Evolutionary conservation across 768 basidiomycete species (phyloP), one percentile per base, ranked within the genome.

Genomic region (Xanthoconium purpureum): DNA sequence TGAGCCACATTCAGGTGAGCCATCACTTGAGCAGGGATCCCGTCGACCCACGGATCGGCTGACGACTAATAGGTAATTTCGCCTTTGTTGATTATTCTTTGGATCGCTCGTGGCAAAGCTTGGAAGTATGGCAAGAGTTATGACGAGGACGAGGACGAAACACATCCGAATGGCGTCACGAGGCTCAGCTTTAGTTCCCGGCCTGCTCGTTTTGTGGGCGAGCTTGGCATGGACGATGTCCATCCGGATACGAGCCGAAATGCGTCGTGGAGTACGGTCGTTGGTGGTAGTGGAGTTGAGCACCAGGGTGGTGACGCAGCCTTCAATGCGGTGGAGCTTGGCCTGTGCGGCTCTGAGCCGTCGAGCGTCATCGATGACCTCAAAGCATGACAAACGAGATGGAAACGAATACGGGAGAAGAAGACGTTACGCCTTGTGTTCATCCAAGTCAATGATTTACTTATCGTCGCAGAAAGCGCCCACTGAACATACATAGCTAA

Each of bases 51-150:
- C 33, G 17, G 35, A 43, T 37, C n/a, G 1, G n/a, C 17, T 48
- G 37, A 57, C 38, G 12, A 15, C 20, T 37, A 14, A 6, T 14
- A 67, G 66, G 67, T 64, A 12, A 69, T 67, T 9, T 62, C 66
- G 5, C 62, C 66, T 2, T 46, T 69, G 30, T 37, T 69, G 58
- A 67, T 69, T 35, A 64, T 69, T 6, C 60, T 69, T 40, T 58
- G 66, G 62, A 55, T 58, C 24, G 56, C 58, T 18, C 62, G 66
- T 18, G 66, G 65, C 5, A 56, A 56, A 35, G 56, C 65, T 1
- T 69, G 67, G 67, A 35, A 45, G 4, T 6, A 15, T 8, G 3
- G 6, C 51, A 50, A 50, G 39, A 53, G 10, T 28, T 28, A 15
- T 4, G 47, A 8, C 44, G 48, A 50, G 0, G 42, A 28, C 15